These are phyloP conservation scores for Russula emetica DNA, from an alignment of 768 basidiomycete genomes.

Conservation along the genomic window DNA sequence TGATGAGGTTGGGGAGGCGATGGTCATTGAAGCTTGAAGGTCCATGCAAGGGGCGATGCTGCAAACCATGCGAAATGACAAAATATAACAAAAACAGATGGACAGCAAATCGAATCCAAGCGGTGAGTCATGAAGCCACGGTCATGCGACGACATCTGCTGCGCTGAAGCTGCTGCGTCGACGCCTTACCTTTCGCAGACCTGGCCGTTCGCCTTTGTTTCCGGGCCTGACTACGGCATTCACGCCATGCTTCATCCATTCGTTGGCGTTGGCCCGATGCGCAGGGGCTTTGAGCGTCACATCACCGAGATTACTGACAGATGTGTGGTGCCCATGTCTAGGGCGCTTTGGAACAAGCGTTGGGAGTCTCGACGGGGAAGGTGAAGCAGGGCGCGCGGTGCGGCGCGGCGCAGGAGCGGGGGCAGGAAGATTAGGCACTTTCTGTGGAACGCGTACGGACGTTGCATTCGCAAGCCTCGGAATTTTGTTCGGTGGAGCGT, in stretches of 20 bases:
- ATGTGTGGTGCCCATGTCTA: slow-evolving; percentile 40
- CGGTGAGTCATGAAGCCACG: not conserved
- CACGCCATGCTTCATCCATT: slow-evolving; percentile 72
- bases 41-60: slow-evolving; percentile 14
- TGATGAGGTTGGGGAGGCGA: not conserved
- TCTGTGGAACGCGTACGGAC: slow-evolving; percentile 45
- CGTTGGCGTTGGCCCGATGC: slow-evolving; percentile 33
- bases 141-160: slow-evolving; percentile 76
- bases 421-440: slow-evolving; percentile 32
- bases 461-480: slow-evolving; percentile 40
- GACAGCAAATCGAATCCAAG: slow-evolving; percentile 19
- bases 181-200: slow-evolving; percentile 65
- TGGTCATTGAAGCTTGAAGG: slow-evolving; percentile 8
- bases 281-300: slow-evolving; percentile 41
- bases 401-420: slow-evolving; percentile 37
- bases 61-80: slow-evolving; percentile 11
- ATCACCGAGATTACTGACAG: slow-evolving; percentile 46
- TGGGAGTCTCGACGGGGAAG: slow-evolving; percentile 72
- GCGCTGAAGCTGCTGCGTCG: slow-evolving; percentile 84
- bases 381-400: slow-evolving; percentile 51
- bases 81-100: slow-evolving; percentile 17
- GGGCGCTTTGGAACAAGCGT: slow-evolving; percentile 54
- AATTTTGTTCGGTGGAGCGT: slow-evolving; percentile 40
- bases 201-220: slow-evolving; percentile 64
- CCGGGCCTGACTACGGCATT: slow-evolving; percentile 67